These are phyloP conservation scores for Raphanus raphanistrum DNA, from an alignment of 345 rosid genomes.

Conservation along the genomic window DNA sequence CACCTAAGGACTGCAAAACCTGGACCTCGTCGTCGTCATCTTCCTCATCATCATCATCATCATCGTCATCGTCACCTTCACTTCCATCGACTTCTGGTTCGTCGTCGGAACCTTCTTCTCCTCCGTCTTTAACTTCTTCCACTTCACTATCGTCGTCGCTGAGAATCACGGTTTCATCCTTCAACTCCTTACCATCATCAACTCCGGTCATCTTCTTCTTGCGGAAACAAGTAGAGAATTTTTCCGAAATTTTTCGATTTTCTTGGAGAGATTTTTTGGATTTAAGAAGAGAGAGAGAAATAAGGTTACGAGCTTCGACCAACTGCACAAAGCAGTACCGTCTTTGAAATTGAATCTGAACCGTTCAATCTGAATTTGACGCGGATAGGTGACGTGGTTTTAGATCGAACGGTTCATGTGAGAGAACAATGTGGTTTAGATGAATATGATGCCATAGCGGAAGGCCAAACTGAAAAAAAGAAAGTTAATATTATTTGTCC, in stretches of 20 bases:
- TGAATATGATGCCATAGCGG: constrained; percentile 34
- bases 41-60: constrained; percentile 44
- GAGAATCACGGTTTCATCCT: constrained; percentile 43
- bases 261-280: not conserved
- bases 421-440: constrained; percentile 42
- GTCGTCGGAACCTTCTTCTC: constrained; percentile 42
- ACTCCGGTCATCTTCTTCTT: constrained; percentile 46
- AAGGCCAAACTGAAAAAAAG: constrained; percentile 21
- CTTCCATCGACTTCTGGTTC: constrained; percentile 45
- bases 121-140: constrained; percentile 43
- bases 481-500: not conserved
- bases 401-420: constrained; percentile 45
- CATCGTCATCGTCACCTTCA: constrained; percentile 44
- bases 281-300: constrained; percentile 3
- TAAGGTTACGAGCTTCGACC: constrained; percentile 47
- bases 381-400: constrained; percentile 59
- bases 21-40: constrained; percentile 57
- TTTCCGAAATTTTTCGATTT: constrained; percentile 22
- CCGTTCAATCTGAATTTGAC: constrained; percentile 53
- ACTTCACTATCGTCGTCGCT: constrained; percentile 43
- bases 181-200: constrained; percentile 49
- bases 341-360: constrained; percentile 53
- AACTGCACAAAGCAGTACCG: constrained; percentile 46
- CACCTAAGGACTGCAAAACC: constrained; percentile 55
- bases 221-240: constrained; percentile 13